Conservation (phyloP, 75 land plant species). For the Chamaecyparis obtusa region DNA sequence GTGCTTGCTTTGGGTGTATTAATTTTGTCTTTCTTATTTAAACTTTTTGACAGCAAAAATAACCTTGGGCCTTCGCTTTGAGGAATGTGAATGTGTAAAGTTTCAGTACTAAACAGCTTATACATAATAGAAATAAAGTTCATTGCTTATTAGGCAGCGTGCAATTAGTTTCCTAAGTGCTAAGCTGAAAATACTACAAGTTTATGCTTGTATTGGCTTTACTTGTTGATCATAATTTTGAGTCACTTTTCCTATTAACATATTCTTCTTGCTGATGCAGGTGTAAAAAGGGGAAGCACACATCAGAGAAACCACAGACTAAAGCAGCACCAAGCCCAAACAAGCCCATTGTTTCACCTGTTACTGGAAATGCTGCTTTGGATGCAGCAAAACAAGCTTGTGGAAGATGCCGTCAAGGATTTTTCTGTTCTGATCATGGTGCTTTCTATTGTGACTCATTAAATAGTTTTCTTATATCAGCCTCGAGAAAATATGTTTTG, state of each 20-base stretch:
- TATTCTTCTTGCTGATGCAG: constrained; percentile 23
- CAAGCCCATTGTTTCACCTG: constrained; percentile 26
- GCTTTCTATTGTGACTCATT: neutral
- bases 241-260: neutral
- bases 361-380: constrained; percentile 18
- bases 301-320: constrained; percentile 81
- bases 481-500: neutral
- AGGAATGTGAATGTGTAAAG: neutral
- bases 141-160: neutral
- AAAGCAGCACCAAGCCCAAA: constrained; percentile 45
- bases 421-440: constrained; percentile 98
- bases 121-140: neutral
- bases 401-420: constrained; percentile 84
- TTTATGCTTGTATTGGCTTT: neutral
- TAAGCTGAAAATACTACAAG: neutral
- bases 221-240: neutral
- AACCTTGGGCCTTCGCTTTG: neutral
- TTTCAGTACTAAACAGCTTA: neutral
- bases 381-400: constrained; percentile 51
- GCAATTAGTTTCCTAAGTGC: neutral
- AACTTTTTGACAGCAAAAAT: neutral
- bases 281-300: constrained; percentile 91
- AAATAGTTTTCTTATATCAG: neutral
- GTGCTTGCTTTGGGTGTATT: neutral
- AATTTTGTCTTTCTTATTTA: neutral